Evolutionary conservation across 306 rosid genomes (phyloP).

Genomic region (Quercus glauca): DNA sequence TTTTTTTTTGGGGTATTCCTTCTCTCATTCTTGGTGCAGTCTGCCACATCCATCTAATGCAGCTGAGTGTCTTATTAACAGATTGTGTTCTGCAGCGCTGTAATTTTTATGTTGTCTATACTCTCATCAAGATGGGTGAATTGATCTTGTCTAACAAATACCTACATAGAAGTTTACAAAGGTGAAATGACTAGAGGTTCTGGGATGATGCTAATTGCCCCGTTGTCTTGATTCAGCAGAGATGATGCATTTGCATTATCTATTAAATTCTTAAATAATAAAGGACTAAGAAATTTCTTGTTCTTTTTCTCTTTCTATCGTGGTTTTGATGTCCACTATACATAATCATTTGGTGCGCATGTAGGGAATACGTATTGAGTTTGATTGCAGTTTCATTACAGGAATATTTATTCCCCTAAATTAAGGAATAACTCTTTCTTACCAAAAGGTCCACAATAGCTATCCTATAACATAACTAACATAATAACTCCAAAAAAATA

Average conservation of each 20-base stretch:
- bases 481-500: too few relatives aligned
- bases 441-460: too few relatives aligned
- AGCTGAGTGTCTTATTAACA: not conserved
- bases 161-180: not conserved
- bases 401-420: too few relatives aligned
- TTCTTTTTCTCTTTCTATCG: not conserved
- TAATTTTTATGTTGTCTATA: not conserved
- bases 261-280: not conserved
- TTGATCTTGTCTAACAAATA: not conserved
- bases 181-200: not conserved
- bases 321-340: not conserved
- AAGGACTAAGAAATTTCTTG: not conserved
- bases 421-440: too few relatives aligned
- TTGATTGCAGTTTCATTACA: too few relatives aligned
- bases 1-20: not conserved
- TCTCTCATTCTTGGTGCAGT: not conserved
- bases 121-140: not conserved
- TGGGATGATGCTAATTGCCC: not conserved
- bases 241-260: not conserved
- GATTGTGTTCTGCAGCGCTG: too few relatives aligned
- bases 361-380: too few relatives aligned
- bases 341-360: not conserved
- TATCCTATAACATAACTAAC: too few relatives aligned
- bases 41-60: not conserved
- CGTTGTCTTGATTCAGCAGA: not conserved